phyloP scores from a whole-genome alignment of 2,329 filamentous ascomycete species.

The Phyllosticta citribraziliensis region DNA sequence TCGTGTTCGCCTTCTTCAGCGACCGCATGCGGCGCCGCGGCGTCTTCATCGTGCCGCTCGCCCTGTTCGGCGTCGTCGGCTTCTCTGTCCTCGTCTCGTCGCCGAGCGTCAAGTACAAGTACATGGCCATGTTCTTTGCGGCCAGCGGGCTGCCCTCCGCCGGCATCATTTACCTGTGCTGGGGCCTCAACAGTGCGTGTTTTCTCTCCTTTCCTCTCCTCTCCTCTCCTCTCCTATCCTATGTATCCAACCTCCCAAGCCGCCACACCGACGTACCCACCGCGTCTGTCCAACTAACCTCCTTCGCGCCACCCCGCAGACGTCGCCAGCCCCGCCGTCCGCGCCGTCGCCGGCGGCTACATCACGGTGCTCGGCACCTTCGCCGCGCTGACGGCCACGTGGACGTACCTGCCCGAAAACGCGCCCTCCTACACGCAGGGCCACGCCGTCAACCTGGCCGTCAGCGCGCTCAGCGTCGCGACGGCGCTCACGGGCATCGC shows the following conservation, averaged over 20 bases:
- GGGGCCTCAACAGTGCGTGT: conserved; percentile 46
- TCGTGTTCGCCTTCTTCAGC: conserved; percentile 25
- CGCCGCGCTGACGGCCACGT: conserved; percentile 49
- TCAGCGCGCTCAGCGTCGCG: conserved; percentile 37
- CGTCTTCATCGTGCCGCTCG: conserved; percentile 27
- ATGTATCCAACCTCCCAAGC: too few relatives aligned
- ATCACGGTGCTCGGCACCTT: conserved; percentile 42
- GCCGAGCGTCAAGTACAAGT: conserved; percentile 33
- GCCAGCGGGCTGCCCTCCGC: conserved; percentile 49
- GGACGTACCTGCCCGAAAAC: conserved; percentile 29
- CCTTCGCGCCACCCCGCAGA: too few relatives aligned
- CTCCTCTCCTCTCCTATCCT: too few relatives aligned
- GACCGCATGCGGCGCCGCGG: conserved; percentile 30
- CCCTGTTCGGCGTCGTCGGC: conserved; percentile 37
- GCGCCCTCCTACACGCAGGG: conserved; percentile 31
- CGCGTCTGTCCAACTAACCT: too few relatives aligned
- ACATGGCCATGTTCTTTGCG: conserved; percentile 47
- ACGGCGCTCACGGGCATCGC: conserved; percentile 40
- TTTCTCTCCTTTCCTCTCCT: conserved; percentile 38
- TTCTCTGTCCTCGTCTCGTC: conserved; percentile 45
- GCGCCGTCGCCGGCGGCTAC: conserved; percentile 47
- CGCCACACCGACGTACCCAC: too few relatives aligned
- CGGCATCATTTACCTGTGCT: conserved; percentile 48
- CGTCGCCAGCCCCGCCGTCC: conserved; percentile 45
- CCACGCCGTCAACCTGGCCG: conserved; percentile 46